Base-by-base conservation (phyloP, 805 yeast genomes). In the Teunomyces funiuensis region DNA sequence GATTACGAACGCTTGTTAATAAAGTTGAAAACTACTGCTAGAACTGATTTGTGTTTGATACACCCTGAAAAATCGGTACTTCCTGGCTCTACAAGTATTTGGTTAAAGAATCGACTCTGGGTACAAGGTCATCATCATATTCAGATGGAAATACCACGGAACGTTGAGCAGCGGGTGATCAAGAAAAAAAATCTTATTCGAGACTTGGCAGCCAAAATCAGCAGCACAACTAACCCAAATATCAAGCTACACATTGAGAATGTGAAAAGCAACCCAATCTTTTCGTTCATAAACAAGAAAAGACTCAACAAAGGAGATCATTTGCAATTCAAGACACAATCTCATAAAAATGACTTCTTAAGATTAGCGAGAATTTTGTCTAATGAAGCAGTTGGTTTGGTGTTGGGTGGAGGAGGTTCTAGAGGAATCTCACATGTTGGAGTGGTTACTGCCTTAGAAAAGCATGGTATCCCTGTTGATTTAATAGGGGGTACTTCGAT, bases 391-490 rank as follows among this genome's bases (percentile, higher is more conserved):
- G 86, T 93, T 29, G 99, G 98, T 0, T 69, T 93, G 14, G 97
- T 91, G 5, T 69, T 91, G 3, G 99, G 99, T 5, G 99, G 99
- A 10, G 99, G 99, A 29, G 99, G 99, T 31, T 96, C 98, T 0
- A 73, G 98, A 51, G 99, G 99, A 1, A 73, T 91, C 10, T 79
- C 96, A 10, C 99, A 91, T 59, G 73, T 91, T 29, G 99, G 99
- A 3, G 83, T 93, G 3, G 77, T 91, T n/a, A 79, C 81, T 38
- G 96, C 97, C 0, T 65, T 91, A 7, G 98, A 91, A 59, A 95
- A 87, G 48, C 80, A 82, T 41, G 97, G 97, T 0, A 85, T 91
- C 10, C 99, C 99, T 0, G 82, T 93, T 27, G 99, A 91, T 63
- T 69, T 90, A 46, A 79, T 91, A 38, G 99, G 99, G 1, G 99